A percentile compares a stretch with the other conserved stretches of the same genome.
These are phyloP conservation scores for Escovopsis weberi DNA, from an alignment of 2,329 filamentous ascomycete species.

Conservation along the genomic window DNA sequence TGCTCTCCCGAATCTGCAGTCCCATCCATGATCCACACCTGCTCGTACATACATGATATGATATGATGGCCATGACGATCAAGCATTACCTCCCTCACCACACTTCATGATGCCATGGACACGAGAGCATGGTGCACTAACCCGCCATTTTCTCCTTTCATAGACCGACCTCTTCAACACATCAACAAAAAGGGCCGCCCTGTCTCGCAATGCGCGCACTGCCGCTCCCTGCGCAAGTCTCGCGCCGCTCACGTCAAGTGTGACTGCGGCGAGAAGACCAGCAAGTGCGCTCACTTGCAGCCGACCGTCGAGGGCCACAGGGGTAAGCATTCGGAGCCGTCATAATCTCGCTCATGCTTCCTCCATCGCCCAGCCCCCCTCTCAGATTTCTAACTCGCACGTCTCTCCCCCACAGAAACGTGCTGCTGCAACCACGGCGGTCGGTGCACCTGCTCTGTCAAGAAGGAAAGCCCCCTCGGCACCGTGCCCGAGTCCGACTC, in stretches of 20 bases:
- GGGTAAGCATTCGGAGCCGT: slow-evolving; percentile 28
- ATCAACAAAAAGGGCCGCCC: slow-evolving; percentile 97
- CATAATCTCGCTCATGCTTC: slow-evolving; percentile 3
- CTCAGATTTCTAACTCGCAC: slow-evolving; percentile 6
- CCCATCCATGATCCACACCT: no score
- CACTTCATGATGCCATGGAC: no score
- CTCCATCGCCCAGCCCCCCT: neutral
- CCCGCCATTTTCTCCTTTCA: neutral
- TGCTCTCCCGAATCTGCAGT: no score
- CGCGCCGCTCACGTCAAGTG: slow-evolving; percentile 90
- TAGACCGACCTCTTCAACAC: slow-evolving; percentile 82
- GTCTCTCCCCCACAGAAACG: slow-evolving; percentile 32
- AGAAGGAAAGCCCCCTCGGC: slow-evolving; percentile 46
- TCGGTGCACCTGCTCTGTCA: slow-evolving; percentile 49
- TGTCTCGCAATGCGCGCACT: slow-evolving; percentile 95
- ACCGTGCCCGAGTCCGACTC: slow-evolving; percentile 51
- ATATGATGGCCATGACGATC: no score
- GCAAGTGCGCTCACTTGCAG: slow-evolving; percentile 49
- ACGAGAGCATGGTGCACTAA: no score
- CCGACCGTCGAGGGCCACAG: slow-evolving; percentile 42
- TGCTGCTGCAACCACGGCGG: slow-evolving; percentile 59
- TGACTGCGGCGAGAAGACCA: slow-evolving; percentile 88
- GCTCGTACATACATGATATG: no score
- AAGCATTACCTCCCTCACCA: no score
- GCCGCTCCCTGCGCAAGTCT: slow-evolving; percentile 89